These are phyloP conservation scores for Salix koriyanagi DNA, from an alignment of 345 rosid genomes.

Conservation along the genomic window DNA sequence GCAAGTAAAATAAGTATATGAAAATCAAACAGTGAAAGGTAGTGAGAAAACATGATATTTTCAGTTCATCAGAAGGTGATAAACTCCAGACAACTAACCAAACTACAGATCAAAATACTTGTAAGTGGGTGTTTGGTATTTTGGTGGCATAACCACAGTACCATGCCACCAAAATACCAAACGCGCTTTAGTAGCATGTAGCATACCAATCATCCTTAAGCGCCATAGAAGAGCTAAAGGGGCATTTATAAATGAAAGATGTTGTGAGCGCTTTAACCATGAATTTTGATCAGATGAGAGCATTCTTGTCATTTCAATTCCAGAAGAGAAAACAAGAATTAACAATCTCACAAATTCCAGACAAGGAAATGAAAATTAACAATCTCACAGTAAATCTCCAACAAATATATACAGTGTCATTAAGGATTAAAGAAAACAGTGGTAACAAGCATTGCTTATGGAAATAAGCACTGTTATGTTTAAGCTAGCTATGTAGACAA, in stretches of 20 bases:
- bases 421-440: background rate
- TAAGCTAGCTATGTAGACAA: background rate
- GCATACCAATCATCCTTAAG: background rate
- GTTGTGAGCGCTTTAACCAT: background rate
- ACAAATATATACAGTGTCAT: background rate
- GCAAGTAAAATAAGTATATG: background rate
- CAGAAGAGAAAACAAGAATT: background rate
- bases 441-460: background rate
- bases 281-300: background rate
- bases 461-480: background rate
- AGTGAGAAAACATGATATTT: background rate
- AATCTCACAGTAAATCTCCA: background rate
- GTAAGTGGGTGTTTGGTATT: background rate
- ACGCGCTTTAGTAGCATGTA: background rate
- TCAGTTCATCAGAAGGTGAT: background rate
- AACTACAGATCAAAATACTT: background rate
- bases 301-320: background rate
- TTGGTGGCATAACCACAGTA: background rate
- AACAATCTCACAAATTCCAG: background rate
- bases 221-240: background rate
- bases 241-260: background rate
- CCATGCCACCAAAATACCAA: background rate
- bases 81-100: background rate
- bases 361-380: background rate
- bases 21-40: background rate